Percentiles rank a stretch among this genome's conserved stretches.
Evolutionary conservation across 2,329 filamentous ascomycete species (phyloP).

Genomic region (Calonectria pseudoreteaudii): DNA sequence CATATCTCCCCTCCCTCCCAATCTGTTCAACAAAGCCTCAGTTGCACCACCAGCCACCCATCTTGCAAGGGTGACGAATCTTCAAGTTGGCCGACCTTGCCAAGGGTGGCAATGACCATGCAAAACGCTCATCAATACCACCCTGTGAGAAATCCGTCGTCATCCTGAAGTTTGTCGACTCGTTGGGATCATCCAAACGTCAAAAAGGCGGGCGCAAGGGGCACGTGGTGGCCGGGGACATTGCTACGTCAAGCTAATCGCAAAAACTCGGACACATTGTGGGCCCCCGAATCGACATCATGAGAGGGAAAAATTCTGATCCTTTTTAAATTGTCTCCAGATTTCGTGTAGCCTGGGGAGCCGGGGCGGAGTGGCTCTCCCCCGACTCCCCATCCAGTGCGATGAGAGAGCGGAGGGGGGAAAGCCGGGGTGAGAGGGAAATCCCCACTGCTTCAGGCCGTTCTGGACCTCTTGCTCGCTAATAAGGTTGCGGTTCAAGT

Average conservation of each 20-base stretch:
- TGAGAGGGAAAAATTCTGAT: constrained; percentile 4
- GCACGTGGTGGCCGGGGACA: background rate
- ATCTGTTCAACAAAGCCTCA: background rate
- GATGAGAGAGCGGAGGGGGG: background rate
- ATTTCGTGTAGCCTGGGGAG: background rate
- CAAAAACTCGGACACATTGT: constrained; percentile 1
- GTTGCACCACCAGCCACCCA: background rate
- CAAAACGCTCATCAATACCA: background rate
- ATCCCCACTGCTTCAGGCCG: background rate
- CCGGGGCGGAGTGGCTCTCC: background rate
- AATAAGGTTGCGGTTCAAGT: background rate
- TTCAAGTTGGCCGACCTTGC: background rate
- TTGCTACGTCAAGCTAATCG: background rate
- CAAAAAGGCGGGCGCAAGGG: background rate
- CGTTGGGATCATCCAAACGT: background rate
- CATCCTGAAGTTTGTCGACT: background rate
- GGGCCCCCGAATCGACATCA: background rate
- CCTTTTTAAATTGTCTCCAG: constrained; percentile 3
- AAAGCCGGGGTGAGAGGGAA: background rate
- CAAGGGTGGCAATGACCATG: constrained; percentile 3
- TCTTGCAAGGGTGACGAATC: background rate
- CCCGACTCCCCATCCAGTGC: background rate
- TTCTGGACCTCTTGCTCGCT: background rate
- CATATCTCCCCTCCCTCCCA: background rate
- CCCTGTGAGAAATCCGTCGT: background rate